phyloP scores from a whole-genome alignment of 2,329 filamentous ascomycete genomes.

The Aspergillus ruber region DNA sequence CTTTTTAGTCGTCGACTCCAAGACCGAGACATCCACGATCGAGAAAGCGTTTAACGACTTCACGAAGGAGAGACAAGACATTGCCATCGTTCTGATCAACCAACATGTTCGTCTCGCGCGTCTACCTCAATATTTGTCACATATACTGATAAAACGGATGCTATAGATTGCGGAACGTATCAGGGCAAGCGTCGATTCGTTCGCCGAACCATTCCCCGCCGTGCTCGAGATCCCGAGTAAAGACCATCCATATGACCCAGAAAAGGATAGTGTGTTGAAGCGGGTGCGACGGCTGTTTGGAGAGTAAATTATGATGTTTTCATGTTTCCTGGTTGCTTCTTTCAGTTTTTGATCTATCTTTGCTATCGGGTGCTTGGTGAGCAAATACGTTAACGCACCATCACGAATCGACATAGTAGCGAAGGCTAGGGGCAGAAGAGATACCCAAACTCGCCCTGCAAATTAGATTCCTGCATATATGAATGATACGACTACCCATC shows the following conservation, averaged over 20 bases:
- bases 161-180: conserved; percentile 85
- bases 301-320: conserved; percentile 33
- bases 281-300: conserved; percentile 70
- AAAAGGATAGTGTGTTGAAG: conserved; percentile 96
- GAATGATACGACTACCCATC: too few species aligned
- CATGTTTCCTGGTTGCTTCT: background rate
- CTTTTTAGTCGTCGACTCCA: conserved; percentile 91
- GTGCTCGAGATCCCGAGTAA: conserved; percentile 97
- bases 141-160: background rate
- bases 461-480: too few species aligned
- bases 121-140: background rate
- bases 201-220: conserved; percentile 91
- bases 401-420: too few species aligned
- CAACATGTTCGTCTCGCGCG: conserved; percentile 65
- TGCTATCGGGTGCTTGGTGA: background rate
- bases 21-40: conserved; percentile 83
- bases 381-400: too few species aligned
- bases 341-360: background rate
- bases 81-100: conserved; percentile 94
- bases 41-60: conserved; percentile 87
- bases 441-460: too few species aligned
- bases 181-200: conserved; percentile 80
- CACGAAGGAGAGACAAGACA: conserved; percentile 86
- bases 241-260: conserved; percentile 96
- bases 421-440: too few species aligned